These are phyloP conservation scores for Cochlearia excelsa DNA, from an alignment of 345 rosid species.

Conservation along the genomic window DNA sequence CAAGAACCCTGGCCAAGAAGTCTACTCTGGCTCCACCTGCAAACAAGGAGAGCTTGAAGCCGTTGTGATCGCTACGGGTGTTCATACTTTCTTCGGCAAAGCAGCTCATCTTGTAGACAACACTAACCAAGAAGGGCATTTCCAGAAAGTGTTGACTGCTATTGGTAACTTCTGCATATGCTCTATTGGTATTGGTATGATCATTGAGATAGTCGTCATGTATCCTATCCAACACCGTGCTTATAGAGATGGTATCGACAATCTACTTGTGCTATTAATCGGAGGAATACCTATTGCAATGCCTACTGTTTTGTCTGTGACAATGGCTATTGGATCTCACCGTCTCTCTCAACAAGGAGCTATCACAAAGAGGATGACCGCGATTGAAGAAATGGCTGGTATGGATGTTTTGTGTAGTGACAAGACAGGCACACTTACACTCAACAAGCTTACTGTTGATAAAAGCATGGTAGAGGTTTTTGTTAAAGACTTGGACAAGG, in stretches of 20 bases:
- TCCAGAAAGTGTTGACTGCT: slow-evolving; percentile 82
- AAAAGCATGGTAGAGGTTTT: slow-evolving; percentile 74
- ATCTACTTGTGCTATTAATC: slow-evolving; percentile 74
- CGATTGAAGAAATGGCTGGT: slow-evolving; percentile 73
- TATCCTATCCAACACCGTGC: slow-evolving; percentile 68
- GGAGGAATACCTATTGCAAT: slow-evolving; percentile 91
- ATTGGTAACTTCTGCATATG: slow-evolving; percentile 54
- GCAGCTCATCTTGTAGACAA: slow-evolving; percentile 88
- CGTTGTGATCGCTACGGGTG: slow-evolving; percentile 80
- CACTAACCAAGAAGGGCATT: slow-evolving; percentile 75
- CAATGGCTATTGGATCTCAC: slow-evolving; percentile 89
- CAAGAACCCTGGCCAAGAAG: slow-evolving; percentile 64
- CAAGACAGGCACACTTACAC: slow-evolving; percentile 87
- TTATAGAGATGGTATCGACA: slow-evolving; percentile 72
- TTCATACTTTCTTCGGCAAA: slow-evolving; percentile 82
- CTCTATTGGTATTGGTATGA: slow-evolving; percentile 46
- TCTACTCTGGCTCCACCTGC: slow-evolving; percentile 82
- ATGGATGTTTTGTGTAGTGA: slow-evolving; percentile 48
- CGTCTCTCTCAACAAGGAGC: slow-evolving; percentile 81
- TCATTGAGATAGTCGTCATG: slow-evolving; percentile 68
- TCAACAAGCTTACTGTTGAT: slow-evolving; percentile 85
- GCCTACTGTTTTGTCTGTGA: slow-evolving; percentile 36
- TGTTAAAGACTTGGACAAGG: slow-evolving; percentile 59
- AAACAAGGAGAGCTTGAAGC: slow-evolving; percentile 93
- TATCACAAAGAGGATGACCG: slow-evolving; percentile 86